These are phyloP conservation scores for Silene noctiflora DNA, from an alignment of 179 eudicot species.

Conservation along the genomic window DNA sequence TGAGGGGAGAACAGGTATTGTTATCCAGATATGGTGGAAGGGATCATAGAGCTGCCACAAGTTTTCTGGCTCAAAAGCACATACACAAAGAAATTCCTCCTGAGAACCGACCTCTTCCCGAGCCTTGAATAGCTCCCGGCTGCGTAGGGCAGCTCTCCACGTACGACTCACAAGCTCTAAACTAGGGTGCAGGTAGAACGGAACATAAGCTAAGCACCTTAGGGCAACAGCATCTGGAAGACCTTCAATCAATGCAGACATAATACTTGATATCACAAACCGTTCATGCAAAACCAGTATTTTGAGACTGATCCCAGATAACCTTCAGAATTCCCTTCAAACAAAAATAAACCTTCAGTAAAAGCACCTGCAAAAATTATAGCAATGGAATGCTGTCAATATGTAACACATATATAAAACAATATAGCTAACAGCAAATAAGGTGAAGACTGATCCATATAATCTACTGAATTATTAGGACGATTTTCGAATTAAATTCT, in stretches of 20 bases:
- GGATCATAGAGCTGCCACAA: conserved; percentile 91
- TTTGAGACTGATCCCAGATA: conserved; percentile 8
- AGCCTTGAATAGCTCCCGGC: conserved; percentile 78
- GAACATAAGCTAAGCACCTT: conserved; percentile 90
- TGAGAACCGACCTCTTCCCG: conserved; percentile 64
- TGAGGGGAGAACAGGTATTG: conserved; percentile 82
- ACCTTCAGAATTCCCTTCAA: background rate
- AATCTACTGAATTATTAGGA: background rate
- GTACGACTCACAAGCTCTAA: conserved; percentile 71
- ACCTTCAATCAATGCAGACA: conserved; percentile 90
- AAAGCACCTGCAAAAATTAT: conserved; percentile 19
- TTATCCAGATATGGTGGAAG: conserved; percentile 66
- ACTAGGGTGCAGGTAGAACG: conserved; percentile 70
- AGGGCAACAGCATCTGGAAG: conserved; percentile 93
- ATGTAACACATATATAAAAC: background rate
- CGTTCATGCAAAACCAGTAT: conserved; percentile 16
- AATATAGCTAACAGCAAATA: background rate
- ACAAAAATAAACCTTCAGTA: background rate
- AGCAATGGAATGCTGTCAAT: background rate
- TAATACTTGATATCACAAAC: conserved; percentile 25
- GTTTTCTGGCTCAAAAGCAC: conserved; percentile 93
- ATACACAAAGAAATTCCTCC: conserved; percentile 76
- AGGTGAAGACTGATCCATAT: background rate
- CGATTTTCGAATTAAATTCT: too few relatives aligned
- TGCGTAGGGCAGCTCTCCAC: conserved; percentile 74